Percentiles rank a stretch among this genome's conserved stretches.
phyloP scores from a whole-genome alignment of 305 asterid species.

The Fraxinus sp. region DNA sequence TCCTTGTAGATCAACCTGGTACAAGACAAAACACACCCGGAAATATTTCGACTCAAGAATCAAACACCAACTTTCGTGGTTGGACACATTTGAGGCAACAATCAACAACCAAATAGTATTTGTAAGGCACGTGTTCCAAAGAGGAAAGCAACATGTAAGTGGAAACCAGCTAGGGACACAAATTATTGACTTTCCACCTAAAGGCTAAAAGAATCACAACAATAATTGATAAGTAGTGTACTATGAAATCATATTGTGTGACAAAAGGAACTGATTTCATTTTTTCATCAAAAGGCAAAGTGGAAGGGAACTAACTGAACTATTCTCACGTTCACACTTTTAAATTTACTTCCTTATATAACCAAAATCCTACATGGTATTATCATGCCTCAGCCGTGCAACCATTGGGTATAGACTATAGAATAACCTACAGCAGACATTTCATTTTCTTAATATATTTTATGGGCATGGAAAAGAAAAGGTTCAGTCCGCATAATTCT shows the following conservation, averaged over 20 bases:
- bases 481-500: not conserved
- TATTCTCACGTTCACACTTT: no score
- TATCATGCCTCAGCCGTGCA: not conserved
- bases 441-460: not conserved
- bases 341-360: no score
- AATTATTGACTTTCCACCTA: not conserved
- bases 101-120: not conserved
- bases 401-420: not conserved
- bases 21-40: not conserved
- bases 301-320: not conserved
- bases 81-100: not conserved
- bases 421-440: not conserved
- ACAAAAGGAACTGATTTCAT: not conserved
- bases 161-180: not conserved
- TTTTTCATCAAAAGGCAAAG: not conserved
- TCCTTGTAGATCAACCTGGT: slow-evolving; percentile 33
- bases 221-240: not conserved
- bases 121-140: not conserved
- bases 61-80: not conserved
- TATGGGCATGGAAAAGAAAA: slow-evolving; percentile 10
- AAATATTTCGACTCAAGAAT: not conserved
- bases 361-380: not conserved
- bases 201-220: not conserved
- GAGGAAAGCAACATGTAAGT: not conserved
- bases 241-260: not conserved